phyloP scores from a whole-genome alignment of 257 asterid genomes.

The Solanum paucissectum region DNA sequence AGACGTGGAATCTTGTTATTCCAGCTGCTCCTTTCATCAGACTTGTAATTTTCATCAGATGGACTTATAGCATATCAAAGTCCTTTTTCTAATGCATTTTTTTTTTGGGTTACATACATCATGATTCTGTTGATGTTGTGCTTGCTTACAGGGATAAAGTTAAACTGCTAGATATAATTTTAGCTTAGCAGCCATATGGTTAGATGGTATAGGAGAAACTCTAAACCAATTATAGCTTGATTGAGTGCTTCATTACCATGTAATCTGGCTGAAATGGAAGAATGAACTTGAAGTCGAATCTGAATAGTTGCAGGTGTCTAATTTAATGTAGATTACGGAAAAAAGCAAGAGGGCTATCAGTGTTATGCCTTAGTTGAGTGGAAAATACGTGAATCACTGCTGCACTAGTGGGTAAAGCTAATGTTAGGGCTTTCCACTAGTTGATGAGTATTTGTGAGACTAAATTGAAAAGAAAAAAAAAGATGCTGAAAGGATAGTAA shows the following conservation, averaged over 20 bases:
- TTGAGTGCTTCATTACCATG: neutral
- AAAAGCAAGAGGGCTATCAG: neutral
- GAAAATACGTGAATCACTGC: neutral
- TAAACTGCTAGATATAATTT: neutral
- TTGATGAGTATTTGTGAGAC: neutral
- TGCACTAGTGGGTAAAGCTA: neutral
- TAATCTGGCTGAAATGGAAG: neutral
- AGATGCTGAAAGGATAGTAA: neutral
- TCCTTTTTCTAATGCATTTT: neutral
- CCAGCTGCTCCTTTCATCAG: conserved; percentile 89
- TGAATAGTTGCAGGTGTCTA: neutral
- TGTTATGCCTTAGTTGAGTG: neutral
- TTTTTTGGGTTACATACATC: neutral
- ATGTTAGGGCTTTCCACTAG: neutral
- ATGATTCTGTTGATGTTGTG: neutral
- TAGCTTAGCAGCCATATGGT: neutral
- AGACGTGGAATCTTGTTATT: conserved; percentile 45
- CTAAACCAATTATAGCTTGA: neutral
- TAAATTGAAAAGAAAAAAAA: neutral
- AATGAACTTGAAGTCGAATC: neutral
- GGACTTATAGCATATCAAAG: neutral
- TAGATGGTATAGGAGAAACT: neutral
- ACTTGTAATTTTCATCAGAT: conserved; percentile 26
- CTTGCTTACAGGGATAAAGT: neutral
- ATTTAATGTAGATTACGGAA: neutral